These are phyloP conservation scores for Fusarium staphyleae DNA, from an alignment of 2,329 filamentous ascomycete species.

Conservation along the genomic window DNA sequence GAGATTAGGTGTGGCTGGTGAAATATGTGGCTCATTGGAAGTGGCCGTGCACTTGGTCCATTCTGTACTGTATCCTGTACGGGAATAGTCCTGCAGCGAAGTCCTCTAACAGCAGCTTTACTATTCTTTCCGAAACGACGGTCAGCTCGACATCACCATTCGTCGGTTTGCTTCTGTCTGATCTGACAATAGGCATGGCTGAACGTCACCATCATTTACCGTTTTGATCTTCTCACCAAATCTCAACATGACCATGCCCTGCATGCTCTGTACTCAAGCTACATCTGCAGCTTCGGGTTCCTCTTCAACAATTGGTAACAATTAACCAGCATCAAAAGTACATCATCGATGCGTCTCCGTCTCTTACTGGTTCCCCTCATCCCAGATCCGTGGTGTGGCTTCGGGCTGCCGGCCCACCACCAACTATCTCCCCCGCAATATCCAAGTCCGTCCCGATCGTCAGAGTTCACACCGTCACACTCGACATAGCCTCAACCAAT, in stretches of 20 bases:
- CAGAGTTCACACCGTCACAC: constrained; percentile 42
- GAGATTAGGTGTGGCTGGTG: constrained; percentile 33
- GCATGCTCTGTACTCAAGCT: neutral
- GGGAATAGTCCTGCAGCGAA: neutral
- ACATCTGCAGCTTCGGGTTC: neutral
- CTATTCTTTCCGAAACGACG: constrained; percentile 6
- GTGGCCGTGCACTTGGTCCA: too few relatives aligned
- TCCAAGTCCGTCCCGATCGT: constrained; percentile 41
- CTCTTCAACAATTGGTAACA: constrained; percentile 7
- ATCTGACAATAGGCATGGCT: neutral
- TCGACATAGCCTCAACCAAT: constrained; percentile 24
- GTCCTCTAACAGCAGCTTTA: constrained; percentile 4
- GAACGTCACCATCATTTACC: neutral
- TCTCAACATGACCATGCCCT: neutral
- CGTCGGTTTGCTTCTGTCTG: neutral
- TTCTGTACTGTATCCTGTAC: too few relatives aligned
- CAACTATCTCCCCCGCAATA: constrained; percentile 37
- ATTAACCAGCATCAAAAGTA: constrained; percentile 18
- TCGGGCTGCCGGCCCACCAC: constrained; percentile 31
- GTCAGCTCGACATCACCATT: constrained; percentile 9
- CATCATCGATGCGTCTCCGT: constrained; percentile 3
- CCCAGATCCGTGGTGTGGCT: constrained; percentile 36
- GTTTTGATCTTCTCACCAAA: neutral
- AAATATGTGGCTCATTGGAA: neutral
- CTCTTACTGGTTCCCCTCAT: constrained; percentile 29